phyloP scores from a whole-genome alignment of 2,329 filamentous ascomycete genomes.

The Sarocladium strictum region DNA sequence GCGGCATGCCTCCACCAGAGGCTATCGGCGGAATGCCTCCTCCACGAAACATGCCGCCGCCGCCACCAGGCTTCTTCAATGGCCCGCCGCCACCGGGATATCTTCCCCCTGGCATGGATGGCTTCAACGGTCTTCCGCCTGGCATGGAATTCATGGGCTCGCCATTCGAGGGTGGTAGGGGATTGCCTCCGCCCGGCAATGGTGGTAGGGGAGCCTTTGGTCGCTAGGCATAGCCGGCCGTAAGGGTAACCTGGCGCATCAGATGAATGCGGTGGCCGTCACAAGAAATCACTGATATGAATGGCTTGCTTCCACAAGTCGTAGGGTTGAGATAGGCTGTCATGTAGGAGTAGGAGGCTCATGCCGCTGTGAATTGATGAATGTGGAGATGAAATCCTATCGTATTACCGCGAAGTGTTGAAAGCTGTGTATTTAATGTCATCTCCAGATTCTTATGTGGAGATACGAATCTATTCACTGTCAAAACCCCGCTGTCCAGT shows the following conservation, averaged over 20 bases:
- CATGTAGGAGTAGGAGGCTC: not conserved
- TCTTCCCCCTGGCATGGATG: conserved; percentile 47
- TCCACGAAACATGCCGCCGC: conserved; percentile 47
- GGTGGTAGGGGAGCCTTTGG: conserved; percentile 27
- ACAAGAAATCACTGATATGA: no score
- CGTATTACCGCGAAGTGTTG: no score
- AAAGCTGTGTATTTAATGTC: no score
- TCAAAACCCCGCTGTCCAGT: no score
- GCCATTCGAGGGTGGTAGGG: conserved; percentile 46
- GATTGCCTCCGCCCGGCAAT: conserved; percentile 45
- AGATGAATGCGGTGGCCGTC: no score
- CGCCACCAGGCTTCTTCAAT: conserved; percentile 53
- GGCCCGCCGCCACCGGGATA: conserved; percentile 47
- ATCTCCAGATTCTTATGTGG: no score
- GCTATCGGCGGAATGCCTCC: conserved; percentile 43
- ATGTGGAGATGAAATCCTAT: not conserved
- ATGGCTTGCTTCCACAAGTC: not conserved
- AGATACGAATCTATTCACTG: no score
- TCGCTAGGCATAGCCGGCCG: conserved; percentile 20
- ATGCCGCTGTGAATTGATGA: not conserved
- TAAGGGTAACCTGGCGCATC: no score
- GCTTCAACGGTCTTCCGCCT: conserved; percentile 45
- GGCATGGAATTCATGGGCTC: conserved; percentile 41
- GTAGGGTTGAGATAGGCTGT: not conserved
- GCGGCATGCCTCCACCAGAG: conserved; percentile 39